Conservation (phyloP, 2,329 filamentous ascomycete species). For the Epichloe bromicola region DNA sequence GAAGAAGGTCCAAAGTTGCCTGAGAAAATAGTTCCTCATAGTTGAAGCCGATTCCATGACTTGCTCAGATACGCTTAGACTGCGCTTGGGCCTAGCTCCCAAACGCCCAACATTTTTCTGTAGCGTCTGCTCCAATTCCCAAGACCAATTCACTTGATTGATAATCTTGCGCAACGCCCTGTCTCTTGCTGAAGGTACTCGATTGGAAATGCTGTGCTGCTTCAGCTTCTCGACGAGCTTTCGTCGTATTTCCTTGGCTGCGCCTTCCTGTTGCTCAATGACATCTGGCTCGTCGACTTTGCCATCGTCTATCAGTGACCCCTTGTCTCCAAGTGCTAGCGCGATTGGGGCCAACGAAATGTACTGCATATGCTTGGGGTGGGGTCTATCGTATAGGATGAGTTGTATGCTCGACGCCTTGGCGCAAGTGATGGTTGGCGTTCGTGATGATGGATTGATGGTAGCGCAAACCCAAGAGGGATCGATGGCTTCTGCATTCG, state of each 20-base stretch:
- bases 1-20: slow-evolving; percentile 57
- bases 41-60: slow-evolving; percentile 89
- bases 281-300: slow-evolving; percentile 47
- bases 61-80: slow-evolving; percentile 83
- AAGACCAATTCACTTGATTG: slow-evolving; percentile 92
- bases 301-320: slow-evolving; percentile 23
- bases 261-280: slow-evolving; percentile 52
- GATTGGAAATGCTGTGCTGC: slow-evolving; percentile 71
- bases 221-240: slow-evolving; percentile 75
- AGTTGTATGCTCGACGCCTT: slow-evolving; percentile 68
- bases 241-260: slow-evolving; percentile 44
- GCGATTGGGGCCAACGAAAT: slow-evolving; percentile 84
- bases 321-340: slow-evolving; percentile 68
- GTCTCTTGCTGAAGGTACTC: slow-evolving; percentile 69
- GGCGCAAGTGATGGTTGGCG: slow-evolving; percentile 64
- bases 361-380: slow-evolving; percentile 87
- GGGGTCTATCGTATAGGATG: slow-evolving; percentile 76
- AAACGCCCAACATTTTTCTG: slow-evolving; percentile 85
- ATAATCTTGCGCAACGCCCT: slow-evolving; percentile 67
- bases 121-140: slow-evolving; percentile 72
- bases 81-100: slow-evolving; percentile 66
- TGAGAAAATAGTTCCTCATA: slow-evolving; percentile 60
- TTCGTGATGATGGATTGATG: slow-evolving; percentile 33
- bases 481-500: slow-evolving; percentile 38
- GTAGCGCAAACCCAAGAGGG: slow-evolving; percentile 56